Base-by-base conservation (phyloP, 2,329 filamentous ascomycete species). In the Cercospora canescens region DNA sequence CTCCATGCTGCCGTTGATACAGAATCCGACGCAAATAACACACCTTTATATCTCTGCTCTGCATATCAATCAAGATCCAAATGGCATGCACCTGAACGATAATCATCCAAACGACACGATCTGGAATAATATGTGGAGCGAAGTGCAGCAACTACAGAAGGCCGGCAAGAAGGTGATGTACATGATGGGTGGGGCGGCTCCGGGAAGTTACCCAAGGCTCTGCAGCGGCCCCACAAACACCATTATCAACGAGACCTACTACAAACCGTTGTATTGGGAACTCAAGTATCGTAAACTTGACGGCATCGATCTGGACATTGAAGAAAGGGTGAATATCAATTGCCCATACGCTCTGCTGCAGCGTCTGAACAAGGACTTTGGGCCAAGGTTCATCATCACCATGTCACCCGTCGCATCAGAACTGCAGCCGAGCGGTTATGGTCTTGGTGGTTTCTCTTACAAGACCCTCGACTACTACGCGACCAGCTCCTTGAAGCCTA, bases 381-480 rank as follows among this genome's bases (percentile, higher is more conserved):
- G 74, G 2, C 16, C 66, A 6, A 68, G 69, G 26, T 76, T 76
- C 71, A 65, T 76, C 64, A 63, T 73, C 11, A 75, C 74, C 9
- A 73, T 76, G 71, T 73, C 74, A 1, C 74, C 74, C n/a, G 74
- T 76, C 1, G 73, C 74, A 6, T 72, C 73, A 0, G 69, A 70
- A 24, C 59, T 75, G 7, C 64, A 69, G 8, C 64, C 66, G 5
- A 48, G 30, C 8, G 68, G 64, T n/a, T 62, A 62, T 5, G 72
- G 63, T 61, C 65, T 75, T 8, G 64, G 67, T 14, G 73, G 73
- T 8, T 74, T 75, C 64, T 62, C 59, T n/a, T 73, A 75, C 65
- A 54, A 58, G 2, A 63, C 64, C 4, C 63, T 74, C 12, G 73
- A 75, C 41, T 57, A 39, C 11, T 50, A 70, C 60, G 72, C 73